Base-by-base conservation (phyloP, 225 moss, liverwort and hornwort species). In the Physcomitrium patens region DNA sequence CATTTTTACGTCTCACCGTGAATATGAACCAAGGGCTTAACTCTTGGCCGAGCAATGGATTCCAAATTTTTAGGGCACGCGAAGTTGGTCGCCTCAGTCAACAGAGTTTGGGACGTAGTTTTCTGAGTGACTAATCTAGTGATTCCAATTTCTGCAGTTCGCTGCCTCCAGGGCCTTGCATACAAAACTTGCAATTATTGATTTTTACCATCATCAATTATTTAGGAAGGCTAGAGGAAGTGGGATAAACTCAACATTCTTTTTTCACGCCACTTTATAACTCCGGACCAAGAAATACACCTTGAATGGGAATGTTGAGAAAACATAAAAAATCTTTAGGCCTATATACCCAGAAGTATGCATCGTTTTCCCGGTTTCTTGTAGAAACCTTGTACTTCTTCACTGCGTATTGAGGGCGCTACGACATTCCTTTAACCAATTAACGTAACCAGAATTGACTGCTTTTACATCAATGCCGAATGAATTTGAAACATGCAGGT, bases 401-500 rank as follows among this genome's bases (percentile, higher is more conserved):
- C 17, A 37, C 8, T 70, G n/a, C 19, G 27, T 41, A n/a, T 24
- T 24, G 47, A 24, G 28, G 24, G 57, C 56, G 46, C 16, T 68
- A 19, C 12, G 48, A 0, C 67, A 1, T 61, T 63, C 0, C n/a
- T 43, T 23, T 22, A 51, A 45, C 3, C 8, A 51, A 2, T 0
- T 8, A 0, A 68, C 11, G 19, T 26, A 5, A 27, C 0, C 3
- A 60, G 50, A 61, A 42, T 55, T 47, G 12, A 46, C 41, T 28
- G n/a, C 45, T 57, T 63, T 49, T 47, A 28, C 55, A 24, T 28
- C 31, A 37, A 19, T 41, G 16, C 10, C 42, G 12, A 17, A 12
- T 27, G 63, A 28, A 57, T 27, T 24, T 26, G 24, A 65, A 54
- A 53, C 74, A 57, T 74, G 66, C 9, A 20, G 19, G 24, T 45